phyloP scores from a whole-genome alignment of 2,329 filamentous ascomycete species.

The Scytalidium sp. region DNA sequence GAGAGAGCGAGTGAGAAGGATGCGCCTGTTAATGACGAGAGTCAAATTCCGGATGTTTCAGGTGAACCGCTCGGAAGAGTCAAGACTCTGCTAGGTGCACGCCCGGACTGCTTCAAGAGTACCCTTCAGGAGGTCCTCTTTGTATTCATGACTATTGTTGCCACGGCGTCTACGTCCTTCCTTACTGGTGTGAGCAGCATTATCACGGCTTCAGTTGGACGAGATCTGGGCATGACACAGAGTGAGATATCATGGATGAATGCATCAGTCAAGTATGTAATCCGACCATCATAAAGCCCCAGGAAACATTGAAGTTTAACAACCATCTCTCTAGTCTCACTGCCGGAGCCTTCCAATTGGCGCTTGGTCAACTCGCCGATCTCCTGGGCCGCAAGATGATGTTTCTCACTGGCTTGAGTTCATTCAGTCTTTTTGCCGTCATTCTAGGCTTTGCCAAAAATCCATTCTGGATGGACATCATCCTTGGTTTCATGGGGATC shows the following conservation, averaged over 20 bases:
- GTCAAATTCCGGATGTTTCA: too few species aligned
- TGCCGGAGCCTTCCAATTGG: constrained; percentile 61
- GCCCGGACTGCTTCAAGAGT: constrained; percentile 59
- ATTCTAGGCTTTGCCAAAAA: constrained; percentile 57
- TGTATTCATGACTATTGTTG: constrained; percentile 63
- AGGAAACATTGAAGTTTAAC: not conserved
- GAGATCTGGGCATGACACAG: constrained; percentile 59
- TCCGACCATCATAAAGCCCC: not conserved
- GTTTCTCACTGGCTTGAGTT: constrained; percentile 56
- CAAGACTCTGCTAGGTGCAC: too few species aligned
- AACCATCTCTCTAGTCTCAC: constrained; percentile 41
- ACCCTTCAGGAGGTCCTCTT: constrained; percentile 63
- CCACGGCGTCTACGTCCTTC: constrained; percentile 62
- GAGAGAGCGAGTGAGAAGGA: too few species aligned
- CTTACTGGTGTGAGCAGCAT: constrained; percentile 56
- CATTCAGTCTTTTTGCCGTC: constrained; percentile 56
- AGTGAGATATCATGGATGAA: constrained; percentile 67
- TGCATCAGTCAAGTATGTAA: constrained; percentile 49
- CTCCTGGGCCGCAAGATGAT: constrained; percentile 59
- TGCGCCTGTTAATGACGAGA: too few species aligned
- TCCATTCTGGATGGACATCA: constrained; percentile 57
- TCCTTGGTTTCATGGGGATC: constrained; percentile 62
- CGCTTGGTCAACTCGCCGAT: constrained; percentile 64
- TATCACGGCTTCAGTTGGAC: constrained; percentile 58
- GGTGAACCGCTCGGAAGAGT: too few species aligned